These are phyloP conservation scores for Coleophoma cylindrospora DNA, from an alignment of 2,329 filamentous ascomycete genomes.

Conservation along the genomic window DNA sequence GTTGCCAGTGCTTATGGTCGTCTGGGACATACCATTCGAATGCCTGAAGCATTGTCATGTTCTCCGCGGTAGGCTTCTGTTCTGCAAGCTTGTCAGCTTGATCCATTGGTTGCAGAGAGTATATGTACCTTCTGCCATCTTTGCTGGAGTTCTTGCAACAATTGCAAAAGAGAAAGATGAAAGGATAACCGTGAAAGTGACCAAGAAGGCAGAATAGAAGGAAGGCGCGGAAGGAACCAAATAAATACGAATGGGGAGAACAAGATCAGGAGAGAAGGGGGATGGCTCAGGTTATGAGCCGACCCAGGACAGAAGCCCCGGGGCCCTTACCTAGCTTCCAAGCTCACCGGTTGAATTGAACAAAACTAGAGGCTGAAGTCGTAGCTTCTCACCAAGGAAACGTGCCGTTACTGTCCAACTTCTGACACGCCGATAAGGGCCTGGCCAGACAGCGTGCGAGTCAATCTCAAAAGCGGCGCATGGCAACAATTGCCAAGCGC, in stretches of 20 bases:
- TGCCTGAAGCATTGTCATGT: conserved; percentile 58
- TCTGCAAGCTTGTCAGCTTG: no score
- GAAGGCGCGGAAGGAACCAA: background rate
- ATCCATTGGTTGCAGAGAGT: no score
- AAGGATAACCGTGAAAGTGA: background rate
- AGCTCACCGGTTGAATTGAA: background rate
- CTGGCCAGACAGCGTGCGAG: no score
- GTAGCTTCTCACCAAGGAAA: background rate
- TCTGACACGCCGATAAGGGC: no score
- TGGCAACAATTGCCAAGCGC: conserved; percentile 1
- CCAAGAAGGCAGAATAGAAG: background rate
- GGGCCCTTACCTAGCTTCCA: background rate
- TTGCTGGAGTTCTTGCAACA: background rate
- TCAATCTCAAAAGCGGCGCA: no score
- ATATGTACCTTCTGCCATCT: no score
- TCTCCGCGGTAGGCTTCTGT: conserved; percentile 32
- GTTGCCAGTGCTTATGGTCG: conserved; percentile 55
- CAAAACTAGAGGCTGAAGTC: background rate
- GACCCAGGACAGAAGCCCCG: background rate
- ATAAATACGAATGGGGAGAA: conserved; percentile 1
- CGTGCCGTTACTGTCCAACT: no score
- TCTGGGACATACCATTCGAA: conserved; percentile 70
- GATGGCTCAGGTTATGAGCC: background rate
- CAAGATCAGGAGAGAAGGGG: background rate
- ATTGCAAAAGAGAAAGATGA: background rate